Evolutionary conservation across 805 yeast species (phyloP).

Genomic region (Naumovozyma dairenensis): DNA sequence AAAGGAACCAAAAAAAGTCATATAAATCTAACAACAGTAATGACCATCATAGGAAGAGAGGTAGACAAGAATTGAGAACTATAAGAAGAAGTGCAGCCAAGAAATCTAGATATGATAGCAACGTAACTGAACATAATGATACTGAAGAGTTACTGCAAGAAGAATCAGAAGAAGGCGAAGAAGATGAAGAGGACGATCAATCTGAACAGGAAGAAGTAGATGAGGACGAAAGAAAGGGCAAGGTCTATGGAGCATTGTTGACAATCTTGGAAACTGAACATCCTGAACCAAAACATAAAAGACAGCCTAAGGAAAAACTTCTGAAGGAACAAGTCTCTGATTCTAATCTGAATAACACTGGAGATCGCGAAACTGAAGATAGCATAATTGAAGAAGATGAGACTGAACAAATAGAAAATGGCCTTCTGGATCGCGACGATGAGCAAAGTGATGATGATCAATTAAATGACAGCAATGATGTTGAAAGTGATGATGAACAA

Average conservation of each 20-base stretch:
- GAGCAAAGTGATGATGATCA: slow-evolving; percentile 19
- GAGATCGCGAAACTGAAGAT: slow-evolving; percentile 12
- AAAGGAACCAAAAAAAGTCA: too few relatives aligned
- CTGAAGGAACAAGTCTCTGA: slow-evolving; percentile 6
- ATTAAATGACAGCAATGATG: slow-evolving; percentile 12
- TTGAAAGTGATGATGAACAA: slow-evolving; percentile 31
- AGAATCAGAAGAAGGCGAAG: slow-evolving; percentile 14
- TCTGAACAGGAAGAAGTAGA: slow-evolving; percentile 11
- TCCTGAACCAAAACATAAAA: slow-evolving; percentile 15
- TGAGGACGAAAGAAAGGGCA: slow-evolving; percentile 27
- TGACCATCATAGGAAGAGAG: slow-evolving; percentile 29
- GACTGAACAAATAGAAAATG: slow-evolving; percentile 25
- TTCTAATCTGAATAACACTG: slow-evolving; percentile 17
- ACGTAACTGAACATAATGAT: slow-evolving; percentile 7
- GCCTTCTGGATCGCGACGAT: slow-evolving; percentile 8
- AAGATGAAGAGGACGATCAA: slow-evolving; percentile 4
- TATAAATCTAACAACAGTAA: too few relatives aligned
- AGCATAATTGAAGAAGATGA: slow-evolving; percentile 22
- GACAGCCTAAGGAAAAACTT: slow-evolving; percentile 7
- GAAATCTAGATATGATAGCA: slow-evolving; percentile 2
- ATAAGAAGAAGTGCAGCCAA: slow-evolving; percentile 42
- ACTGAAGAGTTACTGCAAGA: not conserved
- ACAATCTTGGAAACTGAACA: slow-evolving; percentile 48
- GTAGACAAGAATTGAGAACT: slow-evolving; percentile 52
- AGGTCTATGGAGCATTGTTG: slow-evolving; percentile 58